Evolutionary conservation across 78 protist species (phyloP), one percentile per base, ranked within the genome.

Genomic region (Polysphondylium violaceum): DNA sequence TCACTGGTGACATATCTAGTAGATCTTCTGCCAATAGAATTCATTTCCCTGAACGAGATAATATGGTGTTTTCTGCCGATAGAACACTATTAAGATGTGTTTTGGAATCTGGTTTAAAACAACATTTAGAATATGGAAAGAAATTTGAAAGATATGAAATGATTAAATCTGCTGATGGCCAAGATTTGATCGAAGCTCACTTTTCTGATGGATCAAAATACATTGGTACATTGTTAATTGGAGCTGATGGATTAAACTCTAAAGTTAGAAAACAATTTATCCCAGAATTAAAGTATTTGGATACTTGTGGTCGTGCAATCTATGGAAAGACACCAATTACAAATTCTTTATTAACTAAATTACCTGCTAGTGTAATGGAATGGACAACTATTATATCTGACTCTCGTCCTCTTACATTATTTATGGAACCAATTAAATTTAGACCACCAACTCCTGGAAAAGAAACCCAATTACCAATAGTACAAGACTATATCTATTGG

Each of bases 401-500:
- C 23, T 1, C 40, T 29, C 31, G 16, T 0, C n/a, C 38, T 14
- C 27, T 74, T 16, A 60, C 44, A 6, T 12, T 74, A 38, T 60
- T 74, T 60, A 40, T 60, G 74, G 83, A 74, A 25, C 83, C 83
- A 55, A 41, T 74, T 74, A 56, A 60, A 56, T 74, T 74, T 3
- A 56, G 56, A 60, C 41, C 85, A 43, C 21, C 41, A 71, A 29
- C 3, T 9, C 44, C 27, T 38, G n/a, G 0, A 14, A 14, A 56
- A 3, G 43, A 17, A 47, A 29, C 40, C 1, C 35, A 0, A 19
- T 35, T 63, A 63, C 31, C 8, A 58, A 58, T n/a, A 21, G 27
- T 63, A n/a, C 17, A 73, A 21, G 86, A 76, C 29, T 76, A 76
- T 21, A n/a, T 76, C 72, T 59, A 76, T n/a, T 76, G 86, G 86